Evolutionary conservation across 2,329 filamentous ascomycete species (phyloP).

Genomic region (Mollisiaceae sp.): DNA sequence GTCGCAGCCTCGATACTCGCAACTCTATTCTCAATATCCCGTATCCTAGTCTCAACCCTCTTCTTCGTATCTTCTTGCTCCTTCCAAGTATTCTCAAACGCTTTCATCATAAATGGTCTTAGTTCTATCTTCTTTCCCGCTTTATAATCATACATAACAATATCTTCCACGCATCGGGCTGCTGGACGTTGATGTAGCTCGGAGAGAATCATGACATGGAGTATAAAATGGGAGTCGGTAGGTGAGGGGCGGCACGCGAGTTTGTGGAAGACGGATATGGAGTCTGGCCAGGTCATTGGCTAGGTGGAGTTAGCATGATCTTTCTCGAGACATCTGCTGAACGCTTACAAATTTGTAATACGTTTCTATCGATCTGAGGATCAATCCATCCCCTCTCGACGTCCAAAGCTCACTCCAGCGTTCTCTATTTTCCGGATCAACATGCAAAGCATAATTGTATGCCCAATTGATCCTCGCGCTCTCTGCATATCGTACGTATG

Average conservation of each 20-base stretch:
- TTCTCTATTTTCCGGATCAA: constrained; percentile 63
- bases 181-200: constrained; percentile 75
- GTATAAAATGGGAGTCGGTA: constrained; percentile 56
- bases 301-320: constrained; percentile 42
- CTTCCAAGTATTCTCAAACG: constrained; percentile 63
- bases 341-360: constrained; percentile 84
- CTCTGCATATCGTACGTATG: constrained; percentile 84
- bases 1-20: constrained; percentile 70
- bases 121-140: constrained; percentile 60
- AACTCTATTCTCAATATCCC: constrained; percentile 66
- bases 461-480: constrained; percentile 81
- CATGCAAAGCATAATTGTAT: constrained; percentile 66
- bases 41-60: constrained; percentile 61
- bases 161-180: constrained; percentile 77
- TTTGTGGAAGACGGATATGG: constrained; percentile 83
- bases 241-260: constrained; percentile 50
- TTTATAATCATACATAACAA: constrained; percentile 78
- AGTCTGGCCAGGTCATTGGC: constrained; percentile 85
- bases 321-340: constrained; percentile 15
- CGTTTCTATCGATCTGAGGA: constrained; percentile 78
- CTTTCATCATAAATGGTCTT: constrained; percentile 63
- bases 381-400: constrained; percentile 71
- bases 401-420: constrained; percentile 74
- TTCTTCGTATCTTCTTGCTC: constrained; percentile 64
- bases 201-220: constrained; percentile 72